Percentiles rank a stretch among this genome's conserved stretches.
These are phyloP conservation scores for Eudorina sp. DNA, from an alignment of 139 green algal species.

Conservation along the genomic window DNA sequence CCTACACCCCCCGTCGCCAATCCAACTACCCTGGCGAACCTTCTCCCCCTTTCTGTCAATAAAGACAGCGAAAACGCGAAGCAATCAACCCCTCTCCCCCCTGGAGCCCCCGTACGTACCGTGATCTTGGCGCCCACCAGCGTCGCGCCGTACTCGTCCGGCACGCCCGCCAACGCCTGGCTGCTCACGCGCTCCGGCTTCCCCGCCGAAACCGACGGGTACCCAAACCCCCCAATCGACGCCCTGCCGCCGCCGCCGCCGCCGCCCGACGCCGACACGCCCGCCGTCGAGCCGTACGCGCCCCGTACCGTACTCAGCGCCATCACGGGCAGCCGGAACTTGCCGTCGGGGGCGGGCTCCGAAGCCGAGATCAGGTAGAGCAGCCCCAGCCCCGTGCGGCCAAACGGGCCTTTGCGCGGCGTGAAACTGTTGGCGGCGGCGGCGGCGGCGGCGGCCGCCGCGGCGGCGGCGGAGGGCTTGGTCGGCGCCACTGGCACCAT, in stretches of 20 bases:
- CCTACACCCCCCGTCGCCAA: no score
- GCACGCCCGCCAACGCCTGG: constrained; percentile 38
- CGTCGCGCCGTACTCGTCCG: constrained; percentile 44
- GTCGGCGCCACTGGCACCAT: not conserved
- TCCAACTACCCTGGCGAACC: no score
- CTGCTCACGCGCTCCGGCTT: constrained; percentile 45
- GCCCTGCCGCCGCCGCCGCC: not conserved
- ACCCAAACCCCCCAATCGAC: no score
- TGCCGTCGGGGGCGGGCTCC: constrained; percentile 13
- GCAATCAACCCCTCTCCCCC: no score
- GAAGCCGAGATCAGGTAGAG: constrained; percentile 18
- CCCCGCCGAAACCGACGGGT: no score
- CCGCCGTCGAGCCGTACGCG: not conserved
- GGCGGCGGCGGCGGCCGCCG: not conserved
- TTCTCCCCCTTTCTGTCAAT: no score
- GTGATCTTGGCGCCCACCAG: constrained; percentile 47
- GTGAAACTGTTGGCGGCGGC: not conserved
- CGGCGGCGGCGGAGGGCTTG: not conserved
- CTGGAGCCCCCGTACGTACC: no score
- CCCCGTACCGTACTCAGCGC: not conserved
- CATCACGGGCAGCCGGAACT: constrained; percentile 26
- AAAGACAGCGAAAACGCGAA: no score
- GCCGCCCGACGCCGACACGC: not conserved
- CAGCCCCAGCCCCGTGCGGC: constrained; percentile 25
- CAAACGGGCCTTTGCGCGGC: constrained; percentile 32